phyloP scores from a whole-genome alignment of 2,329 filamentous ascomycete genomes.

The Aspergillus arachidicola region DNA sequence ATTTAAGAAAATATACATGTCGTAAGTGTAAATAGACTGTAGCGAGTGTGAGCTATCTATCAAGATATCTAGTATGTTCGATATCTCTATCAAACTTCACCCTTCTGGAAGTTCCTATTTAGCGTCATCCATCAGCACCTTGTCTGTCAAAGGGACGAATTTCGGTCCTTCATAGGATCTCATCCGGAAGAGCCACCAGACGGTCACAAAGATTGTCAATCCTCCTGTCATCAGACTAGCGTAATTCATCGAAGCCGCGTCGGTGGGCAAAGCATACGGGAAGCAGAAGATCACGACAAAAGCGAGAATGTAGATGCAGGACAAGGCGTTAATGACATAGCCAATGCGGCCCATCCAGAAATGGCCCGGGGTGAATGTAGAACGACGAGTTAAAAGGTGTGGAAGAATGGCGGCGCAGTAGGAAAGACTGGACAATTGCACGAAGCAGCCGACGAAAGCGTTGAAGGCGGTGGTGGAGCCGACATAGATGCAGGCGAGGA shows the following conservation, averaged over 20 bases:
- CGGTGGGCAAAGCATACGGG: constrained; percentile 52
- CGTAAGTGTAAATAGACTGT: background rate
- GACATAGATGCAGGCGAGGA: constrained; percentile 60
- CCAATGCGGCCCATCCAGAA: constrained; percentile 59
- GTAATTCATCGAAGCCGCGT: constrained; percentile 57
- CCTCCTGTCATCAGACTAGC: constrained; percentile 56
- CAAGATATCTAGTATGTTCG: background rate
- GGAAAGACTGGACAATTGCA: constrained; percentile 58
- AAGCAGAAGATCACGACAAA: constrained; percentile 65
- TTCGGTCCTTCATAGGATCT: constrained; percentile 40
- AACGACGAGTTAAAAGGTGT: constrained; percentile 55
- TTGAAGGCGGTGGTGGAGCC: constrained; percentile 59
- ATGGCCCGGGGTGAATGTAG: constrained; percentile 54
- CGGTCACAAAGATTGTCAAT: constrained; percentile 51
- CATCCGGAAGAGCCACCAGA: constrained; percentile 48
- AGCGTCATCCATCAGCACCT: constrained; percentile 34
- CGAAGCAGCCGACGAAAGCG: constrained; percentile 61
- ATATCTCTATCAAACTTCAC: background rate
- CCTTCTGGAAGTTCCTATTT: constrained; percentile 18
- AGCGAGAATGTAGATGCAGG: constrained; percentile 56
- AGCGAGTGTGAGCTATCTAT: background rate
- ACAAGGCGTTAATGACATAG: constrained; percentile 51
- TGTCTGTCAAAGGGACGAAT: constrained; percentile 38
- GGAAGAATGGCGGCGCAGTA: constrained; percentile 57
- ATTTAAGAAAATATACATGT: background rate